Conservation (phyloP, 345 rosid species). For the Sisymbrium irio region DNA sequence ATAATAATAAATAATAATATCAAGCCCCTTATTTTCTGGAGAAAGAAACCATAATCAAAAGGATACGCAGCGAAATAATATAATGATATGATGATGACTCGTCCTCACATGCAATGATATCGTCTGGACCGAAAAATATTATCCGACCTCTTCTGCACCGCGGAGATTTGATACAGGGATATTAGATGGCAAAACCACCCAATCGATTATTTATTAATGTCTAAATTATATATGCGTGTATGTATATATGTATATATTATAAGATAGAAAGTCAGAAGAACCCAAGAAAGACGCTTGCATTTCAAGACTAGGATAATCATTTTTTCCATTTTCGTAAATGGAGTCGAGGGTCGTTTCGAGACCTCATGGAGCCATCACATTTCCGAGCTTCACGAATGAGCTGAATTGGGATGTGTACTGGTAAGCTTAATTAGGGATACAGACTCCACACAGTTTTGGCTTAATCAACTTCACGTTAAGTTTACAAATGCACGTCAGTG, state of each 20-base stretch:
- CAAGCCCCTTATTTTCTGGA: not conserved
- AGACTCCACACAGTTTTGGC: not conserved
- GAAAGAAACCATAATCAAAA: not conserved
- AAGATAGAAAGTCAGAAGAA: not conserved
- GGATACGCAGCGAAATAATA: slow-evolving; percentile 8
- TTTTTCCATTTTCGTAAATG: too few species aligned
- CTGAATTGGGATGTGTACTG: not conserved
- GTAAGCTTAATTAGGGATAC: not conserved
- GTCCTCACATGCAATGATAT: slow-evolving; percentile 34
- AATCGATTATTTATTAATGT: not conserved
- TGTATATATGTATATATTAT: too few species aligned
- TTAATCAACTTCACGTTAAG: not conserved
- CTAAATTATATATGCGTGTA: not conserved
- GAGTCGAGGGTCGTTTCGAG: too few species aligned
- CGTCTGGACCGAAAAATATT: slow-evolving; percentile 3
- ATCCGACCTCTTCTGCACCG: slow-evolving; percentile 22
- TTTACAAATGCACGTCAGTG: too few species aligned
- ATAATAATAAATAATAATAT: not conserved
- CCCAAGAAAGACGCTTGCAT: not conserved
- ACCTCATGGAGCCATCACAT: not conserved
- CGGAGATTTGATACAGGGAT: not conserved
- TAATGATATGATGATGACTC: slow-evolving; percentile 16
- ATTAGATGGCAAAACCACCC: not conserved
- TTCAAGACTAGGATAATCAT: not conserved
- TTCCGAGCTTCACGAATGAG: not conserved